A percentile compares a stretch with the other conserved stretches of the same genome.
phyloP scores from a whole-genome alignment of 345 rosid genomes.

The Luvunga scandens region DNA sequence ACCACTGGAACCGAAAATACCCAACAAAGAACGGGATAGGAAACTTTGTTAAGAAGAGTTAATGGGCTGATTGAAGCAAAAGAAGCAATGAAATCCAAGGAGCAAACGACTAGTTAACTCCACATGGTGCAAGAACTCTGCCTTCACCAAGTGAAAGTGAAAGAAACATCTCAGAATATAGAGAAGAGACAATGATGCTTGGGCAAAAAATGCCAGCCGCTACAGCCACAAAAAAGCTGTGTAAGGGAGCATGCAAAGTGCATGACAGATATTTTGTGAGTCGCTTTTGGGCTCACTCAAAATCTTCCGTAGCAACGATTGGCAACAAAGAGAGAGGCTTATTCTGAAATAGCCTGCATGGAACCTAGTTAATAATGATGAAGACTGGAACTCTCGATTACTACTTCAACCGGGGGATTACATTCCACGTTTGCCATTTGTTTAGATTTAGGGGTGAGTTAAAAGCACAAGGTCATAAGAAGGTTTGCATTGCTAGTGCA shows the following conservation, averaged over 20 bases:
- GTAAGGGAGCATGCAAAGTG: slow-evolving; percentile 13
- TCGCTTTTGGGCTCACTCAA: slow-evolving; percentile 15
- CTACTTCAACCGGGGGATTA: slow-evolving; percentile 11
- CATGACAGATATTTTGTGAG: slow-evolving; percentile 9
- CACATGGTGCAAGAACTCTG: slow-evolving; percentile 49
- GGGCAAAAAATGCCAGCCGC: slow-evolving; percentile 30
- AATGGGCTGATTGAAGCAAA: slow-evolving; percentile 60
- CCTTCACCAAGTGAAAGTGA: slow-evolving; percentile 37
- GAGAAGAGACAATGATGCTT: slow-evolving; percentile 24
- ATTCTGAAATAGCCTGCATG: slow-evolving; percentile 50
- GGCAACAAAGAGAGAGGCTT: slow-evolving; percentile 34
- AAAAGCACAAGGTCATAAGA: background rate
- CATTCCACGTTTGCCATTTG: slow-evolving; percentile 16
- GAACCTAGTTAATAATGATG: slow-evolving; percentile 30
- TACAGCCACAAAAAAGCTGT: slow-evolving; percentile 29
- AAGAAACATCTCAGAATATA: slow-evolving; percentile 29
- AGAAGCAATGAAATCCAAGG: slow-evolving; percentile 69
- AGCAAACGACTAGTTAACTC: slow-evolving; percentile 63
- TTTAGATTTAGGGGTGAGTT: background rate
- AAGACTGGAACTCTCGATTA: slow-evolving; percentile 16
- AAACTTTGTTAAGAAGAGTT: slow-evolving; percentile 7
- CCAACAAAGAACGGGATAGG: slow-evolving; percentile 33
- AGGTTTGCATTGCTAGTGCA: background rate
- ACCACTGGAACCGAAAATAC: slow-evolving; percentile 60
- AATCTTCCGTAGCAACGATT: slow-evolving; percentile 47